Conservation (phyloP, 1,284 basidiomycete species). For the Naganishia albida region DNA sequence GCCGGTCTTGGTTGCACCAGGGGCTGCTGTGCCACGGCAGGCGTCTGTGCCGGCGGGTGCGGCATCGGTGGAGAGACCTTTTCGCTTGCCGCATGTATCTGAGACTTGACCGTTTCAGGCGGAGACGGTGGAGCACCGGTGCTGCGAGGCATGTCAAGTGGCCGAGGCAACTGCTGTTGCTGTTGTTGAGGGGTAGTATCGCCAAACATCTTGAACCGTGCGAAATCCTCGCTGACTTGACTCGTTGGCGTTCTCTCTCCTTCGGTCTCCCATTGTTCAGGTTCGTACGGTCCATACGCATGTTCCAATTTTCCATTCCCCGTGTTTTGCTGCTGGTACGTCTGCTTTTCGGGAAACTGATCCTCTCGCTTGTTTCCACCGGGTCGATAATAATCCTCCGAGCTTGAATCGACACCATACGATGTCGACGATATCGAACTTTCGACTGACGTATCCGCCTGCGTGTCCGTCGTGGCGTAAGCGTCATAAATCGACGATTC, state of each 20-base stretch:
- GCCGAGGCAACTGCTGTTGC: not conserved
- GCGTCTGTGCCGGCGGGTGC: conserved; percentile 1
- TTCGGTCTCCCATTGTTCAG: conserved; percentile 59
- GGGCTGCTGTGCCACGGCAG: not conserved
- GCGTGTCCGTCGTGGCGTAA: conserved; percentile 59
- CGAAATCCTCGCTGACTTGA: conserved; percentile 17
- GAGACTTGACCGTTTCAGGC: conserved; percentile 25
- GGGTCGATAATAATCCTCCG: conserved; percentile 4
- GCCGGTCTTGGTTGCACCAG: conserved; percentile 1
- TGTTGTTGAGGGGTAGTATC: conserved; percentile 16
- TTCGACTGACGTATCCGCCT: conserved; percentile 51
- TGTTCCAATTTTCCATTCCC: not conserved
- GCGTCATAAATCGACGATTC: conserved; percentile 79
- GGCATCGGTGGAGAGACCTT: conserved; percentile 3
- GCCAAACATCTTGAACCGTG: conserved; percentile 24
- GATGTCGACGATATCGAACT: conserved; percentile 52
- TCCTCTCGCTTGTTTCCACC: not conserved
- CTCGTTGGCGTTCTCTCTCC: conserved; percentile 64
- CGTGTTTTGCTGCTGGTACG: not conserved
- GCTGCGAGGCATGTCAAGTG: not conserved
- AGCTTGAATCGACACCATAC: conserved; percentile 47
- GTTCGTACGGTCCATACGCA: conserved; percentile 31
- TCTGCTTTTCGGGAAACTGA: not conserved
- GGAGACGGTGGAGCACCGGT: conserved; percentile 20
- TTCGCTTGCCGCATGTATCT: conserved; percentile 11